Conservation (phyloP, 148 eudicot genomes). For the Chenopodium quinoa region DNA sequence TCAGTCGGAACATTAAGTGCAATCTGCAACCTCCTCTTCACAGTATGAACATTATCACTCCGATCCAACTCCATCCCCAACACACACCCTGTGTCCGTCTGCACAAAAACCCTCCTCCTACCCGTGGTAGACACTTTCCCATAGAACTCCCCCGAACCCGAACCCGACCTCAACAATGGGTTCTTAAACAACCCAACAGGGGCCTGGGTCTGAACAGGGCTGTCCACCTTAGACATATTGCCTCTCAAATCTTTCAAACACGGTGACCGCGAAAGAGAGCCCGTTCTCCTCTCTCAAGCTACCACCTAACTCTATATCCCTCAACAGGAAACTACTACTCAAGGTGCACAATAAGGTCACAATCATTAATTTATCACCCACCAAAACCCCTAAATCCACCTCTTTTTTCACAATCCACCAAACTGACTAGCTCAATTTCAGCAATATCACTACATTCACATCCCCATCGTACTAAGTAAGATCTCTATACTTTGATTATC, state of each 20-base stretch:
- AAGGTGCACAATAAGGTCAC: slow-evolving; percentile 7
- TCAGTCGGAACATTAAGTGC: slow-evolving; percentile 78
- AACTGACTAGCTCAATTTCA: neutral
- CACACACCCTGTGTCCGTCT: slow-evolving; percentile 88
- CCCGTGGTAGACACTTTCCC: slow-evolving; percentile 49
- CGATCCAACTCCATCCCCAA: slow-evolving; percentile 93
- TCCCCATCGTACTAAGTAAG: slow-evolving; percentile 28
- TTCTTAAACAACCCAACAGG: slow-evolving; percentile 65
- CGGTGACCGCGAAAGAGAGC: slow-evolving; percentile 46
- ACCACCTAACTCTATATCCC: slow-evolving; percentile 48
- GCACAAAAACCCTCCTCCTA: slow-evolving; percentile 85
- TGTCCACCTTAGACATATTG: slow-evolving; percentile 64
- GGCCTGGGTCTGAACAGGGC: slow-evolving; percentile 85
- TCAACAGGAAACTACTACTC: slow-evolving; percentile 10
- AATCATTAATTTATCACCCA: slow-evolving; percentile 44
- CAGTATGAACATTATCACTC: slow-evolving; percentile 86
- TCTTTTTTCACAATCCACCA: slow-evolving; percentile 7
- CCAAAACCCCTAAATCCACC: slow-evolving; percentile 21
- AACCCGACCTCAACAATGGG: slow-evolving; percentile 49
- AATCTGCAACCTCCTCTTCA: slow-evolving; percentile 77
- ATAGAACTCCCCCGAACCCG: slow-evolving; percentile 50
- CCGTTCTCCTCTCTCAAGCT: slow-evolving; percentile 37
- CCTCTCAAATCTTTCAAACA: slow-evolving; percentile 31
- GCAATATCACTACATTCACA: slow-evolving; percentile 29
- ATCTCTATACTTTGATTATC: slow-evolving; percentile 20